These are phyloP conservation scores for Cyathus striatus DNA, from an alignment of 768 basidiomycete species.

Conservation along the genomic window DNA sequence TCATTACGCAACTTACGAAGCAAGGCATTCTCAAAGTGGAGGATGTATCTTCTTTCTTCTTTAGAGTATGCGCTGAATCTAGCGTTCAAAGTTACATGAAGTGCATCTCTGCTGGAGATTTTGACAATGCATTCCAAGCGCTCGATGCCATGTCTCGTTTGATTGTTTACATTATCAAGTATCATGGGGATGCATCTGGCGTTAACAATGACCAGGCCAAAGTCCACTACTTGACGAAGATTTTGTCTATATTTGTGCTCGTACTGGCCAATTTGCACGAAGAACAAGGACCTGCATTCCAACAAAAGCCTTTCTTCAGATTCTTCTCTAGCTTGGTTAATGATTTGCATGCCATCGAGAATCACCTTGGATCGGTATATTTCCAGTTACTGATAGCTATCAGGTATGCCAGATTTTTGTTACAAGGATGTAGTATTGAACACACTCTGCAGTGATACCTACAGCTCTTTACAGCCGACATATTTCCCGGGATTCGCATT, in stretches of 20 bases:
- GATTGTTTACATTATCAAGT: slow-evolving; percentile 98
- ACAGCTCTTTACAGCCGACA: slow-evolving; percentile 92
- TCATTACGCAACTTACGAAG: slow-evolving; percentile 95
- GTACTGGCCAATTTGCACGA: slow-evolving; percentile 94
- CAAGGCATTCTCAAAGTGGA: slow-evolving; percentile 96
- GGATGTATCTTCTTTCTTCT: slow-evolving; percentile 96
- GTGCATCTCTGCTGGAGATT: slow-evolving; percentile 66
- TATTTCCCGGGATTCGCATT: slow-evolving; percentile 98
- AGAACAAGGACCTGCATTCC: slow-evolving; percentile 86
- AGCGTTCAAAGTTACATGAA: slow-evolving; percentile 87
- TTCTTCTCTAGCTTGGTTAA: slow-evolving; percentile 97
- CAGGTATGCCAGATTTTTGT: slow-evolving; percentile 45
- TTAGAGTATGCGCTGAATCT: slow-evolving; percentile 94
- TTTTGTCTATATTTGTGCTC: slow-evolving; percentile 93
- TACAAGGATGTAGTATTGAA: slow-evolving; percentile 2
- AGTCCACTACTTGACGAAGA: slow-evolving; percentile 95
- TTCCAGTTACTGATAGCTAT: slow-evolving; percentile 85
- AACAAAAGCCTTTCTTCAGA: slow-evolving; percentile 96
- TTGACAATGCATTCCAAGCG: slow-evolving; percentile 80
- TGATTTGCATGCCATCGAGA: slow-evolving; percentile 84
- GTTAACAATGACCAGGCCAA: slow-evolving; percentile 93
- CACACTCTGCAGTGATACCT: slow-evolving; percentile 64
- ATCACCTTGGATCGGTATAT: slow-evolving; percentile 82
- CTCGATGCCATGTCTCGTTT: slow-evolving; percentile 93
- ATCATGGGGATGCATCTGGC: slow-evolving; percentile 93